These are phyloP conservation scores for Hymenoscyphus fructigenus DNA, from an alignment of 2,329 filamentous ascomycete species.

Conservation along the genomic window DNA sequence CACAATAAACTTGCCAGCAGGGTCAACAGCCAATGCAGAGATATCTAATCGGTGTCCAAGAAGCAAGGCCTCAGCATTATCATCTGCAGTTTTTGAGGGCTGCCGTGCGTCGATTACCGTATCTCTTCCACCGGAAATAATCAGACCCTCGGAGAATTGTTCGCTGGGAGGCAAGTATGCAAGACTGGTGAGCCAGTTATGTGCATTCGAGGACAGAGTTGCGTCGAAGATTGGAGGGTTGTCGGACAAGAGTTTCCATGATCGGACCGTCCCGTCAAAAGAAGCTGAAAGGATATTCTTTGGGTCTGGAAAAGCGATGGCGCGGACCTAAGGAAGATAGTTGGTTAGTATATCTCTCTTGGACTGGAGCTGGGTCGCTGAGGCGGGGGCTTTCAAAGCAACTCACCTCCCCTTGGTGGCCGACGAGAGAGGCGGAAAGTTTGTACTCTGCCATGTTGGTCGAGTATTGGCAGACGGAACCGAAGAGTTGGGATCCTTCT, in stretches of 20 bases:
- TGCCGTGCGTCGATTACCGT: conserved; percentile 88
- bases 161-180: conserved; percentile 70
- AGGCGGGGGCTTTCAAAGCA: not conserved
- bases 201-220: conserved; percentile 75
- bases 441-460: conserved; percentile 76
- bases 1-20: conserved; percentile 71
- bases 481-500: not conserved
- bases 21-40: conserved; percentile 78
- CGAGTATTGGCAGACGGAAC: not conserved
- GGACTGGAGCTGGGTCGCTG: conserved; percentile 11
- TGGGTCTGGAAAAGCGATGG: conserved; percentile 73
- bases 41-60: conserved; percentile 87
- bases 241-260: conserved; percentile 71
- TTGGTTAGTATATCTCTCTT: not conserved
- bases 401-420: conserved; percentile 90
- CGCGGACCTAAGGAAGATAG: conserved; percentile 67
- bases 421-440: conserved; percentile 84
- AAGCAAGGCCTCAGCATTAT: conserved; percentile 82
- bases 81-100: conserved; percentile 62
- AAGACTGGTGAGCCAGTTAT: conserved; percentile 84
- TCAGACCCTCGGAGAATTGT: conserved; percentile 70
- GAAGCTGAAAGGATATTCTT: conserved; percentile 80
- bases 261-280: conserved; percentile 83
- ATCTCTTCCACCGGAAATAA: conserved; percentile 87
- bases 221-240: conserved; percentile 72